phyloP scores from a whole-genome alignment of 176 grass and related monocot species.

The Ensete ventricosum region DNA sequence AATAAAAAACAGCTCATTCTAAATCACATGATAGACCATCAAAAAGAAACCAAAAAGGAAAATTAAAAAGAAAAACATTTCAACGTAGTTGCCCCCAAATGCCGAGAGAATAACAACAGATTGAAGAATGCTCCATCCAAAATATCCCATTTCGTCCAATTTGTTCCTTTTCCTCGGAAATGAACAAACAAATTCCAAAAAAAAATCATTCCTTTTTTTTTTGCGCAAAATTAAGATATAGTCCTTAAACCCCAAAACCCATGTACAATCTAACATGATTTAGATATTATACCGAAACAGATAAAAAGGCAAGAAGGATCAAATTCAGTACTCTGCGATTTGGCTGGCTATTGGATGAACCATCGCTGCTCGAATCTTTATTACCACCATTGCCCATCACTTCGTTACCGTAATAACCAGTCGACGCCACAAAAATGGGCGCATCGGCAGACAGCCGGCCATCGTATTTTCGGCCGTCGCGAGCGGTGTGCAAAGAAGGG shows the following conservation, averaged over 20 bases:
- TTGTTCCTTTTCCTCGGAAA: not conserved
- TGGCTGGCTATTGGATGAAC: conserved; percentile 18
- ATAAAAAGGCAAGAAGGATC: not conserved
- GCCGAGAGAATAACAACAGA: not conserved
- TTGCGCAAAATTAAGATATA: not conserved
- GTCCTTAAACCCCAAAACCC: not conserved
- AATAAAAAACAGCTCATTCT: no score
- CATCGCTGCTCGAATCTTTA: conserved; percentile 35
- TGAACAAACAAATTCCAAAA: not conserved
- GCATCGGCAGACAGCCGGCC: conserved; percentile 12
- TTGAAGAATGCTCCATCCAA: not conserved
- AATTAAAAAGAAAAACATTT: not conserved
- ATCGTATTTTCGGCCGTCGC: not conserved
- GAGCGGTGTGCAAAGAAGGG: not conserved
- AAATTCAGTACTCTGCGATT: conserved; percentile 31
- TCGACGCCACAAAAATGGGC: conserved; percentile 15
- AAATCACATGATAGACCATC: no score
- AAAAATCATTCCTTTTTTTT: not conserved
- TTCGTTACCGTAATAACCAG: not conserved
- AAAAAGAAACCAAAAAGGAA: not conserved
- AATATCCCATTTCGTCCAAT: not conserved
- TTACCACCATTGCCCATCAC: not conserved
- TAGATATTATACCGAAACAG: not conserved
- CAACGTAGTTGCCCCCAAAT: not conserved
- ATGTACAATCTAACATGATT: not conserved